Evolutionary conservation across 2,329 filamentous ascomycete species (phyloP), one percentile per base, ranked within the genome.

Genomic region (Aspergillus amoenus): DNA sequence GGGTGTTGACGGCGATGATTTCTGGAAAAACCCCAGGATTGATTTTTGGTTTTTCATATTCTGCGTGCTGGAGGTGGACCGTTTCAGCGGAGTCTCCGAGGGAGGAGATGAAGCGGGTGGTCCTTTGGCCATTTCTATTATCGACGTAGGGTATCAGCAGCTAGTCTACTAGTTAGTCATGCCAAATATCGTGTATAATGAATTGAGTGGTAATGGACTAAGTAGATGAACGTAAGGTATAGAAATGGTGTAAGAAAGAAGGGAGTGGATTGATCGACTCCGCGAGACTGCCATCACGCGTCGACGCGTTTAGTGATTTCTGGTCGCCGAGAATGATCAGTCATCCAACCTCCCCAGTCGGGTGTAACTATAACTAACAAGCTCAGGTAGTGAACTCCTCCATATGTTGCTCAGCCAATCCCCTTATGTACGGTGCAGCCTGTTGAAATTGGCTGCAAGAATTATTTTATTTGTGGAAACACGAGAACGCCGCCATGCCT

Each of bases 21-120:
- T 91, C 64, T 88, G 82, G 68, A 93, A 93, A 81, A 94, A 94
- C 43, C 89, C 88, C 37, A 91, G 79, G 58, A 94, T 91, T 52
- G 88, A 90, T 71, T 81, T 82, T 69, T 90, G 87, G 67, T 84
- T 86, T 68, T 86, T 86, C 72, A 75, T 76, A 44, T 76, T 76
- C 62, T 76, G 73, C 11, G 73, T 72, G 55, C 70, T 75, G 17
- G 76, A 73, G 6, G 73, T 73, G 6, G 76, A 67, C 58, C 72
- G 71, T 63, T 77, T 78, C 56, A 78, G 63, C 18, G 74, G 68
- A 41, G 75, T 76, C 44, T 72, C 74, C 17, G 71, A 55, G 24
- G 66, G 53, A 15, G 66, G 53, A 15, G 74, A 73, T 56, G 70
- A 68, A 61, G 66, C 66, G 55, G 67, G 61, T 51, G 65, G 61